Conservation (phyloP, 345 rosid genomes). For the Brassica carinata region DNA sequence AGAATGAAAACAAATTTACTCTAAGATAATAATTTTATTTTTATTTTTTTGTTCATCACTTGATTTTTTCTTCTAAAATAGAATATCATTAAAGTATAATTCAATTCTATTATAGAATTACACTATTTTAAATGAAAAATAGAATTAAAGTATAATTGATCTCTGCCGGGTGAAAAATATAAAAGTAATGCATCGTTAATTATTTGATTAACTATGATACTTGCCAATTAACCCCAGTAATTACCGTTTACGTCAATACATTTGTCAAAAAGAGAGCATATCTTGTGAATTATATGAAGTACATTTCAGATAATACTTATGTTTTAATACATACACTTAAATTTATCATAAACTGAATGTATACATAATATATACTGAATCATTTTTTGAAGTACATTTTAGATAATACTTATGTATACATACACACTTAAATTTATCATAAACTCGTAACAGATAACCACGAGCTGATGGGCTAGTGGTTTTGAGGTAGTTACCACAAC, state of each 20-base stretch:
- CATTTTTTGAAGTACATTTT: background rate
- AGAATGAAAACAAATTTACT: no score
- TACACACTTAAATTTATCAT: background rate
- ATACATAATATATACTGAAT: conserved; percentile 7
- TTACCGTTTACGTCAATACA: conserved; percentile 13
- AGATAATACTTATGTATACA: background rate
- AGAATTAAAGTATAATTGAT: background rate
- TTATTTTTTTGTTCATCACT: no score
- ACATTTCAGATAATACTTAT: background rate
- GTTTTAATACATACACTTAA: background rate
- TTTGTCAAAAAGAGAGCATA: background rate
- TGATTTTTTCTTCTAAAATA: no score
- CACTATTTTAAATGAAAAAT: no score
- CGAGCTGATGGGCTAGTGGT: no score
- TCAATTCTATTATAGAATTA: no score
- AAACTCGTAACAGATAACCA: background rate
- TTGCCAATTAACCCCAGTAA: background rate
- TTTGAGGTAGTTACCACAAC: no score
- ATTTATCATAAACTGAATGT: background rate
- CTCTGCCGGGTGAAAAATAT: background rate
- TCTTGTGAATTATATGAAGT: background rate
- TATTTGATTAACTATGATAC: background rate
- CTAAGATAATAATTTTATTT: no score
- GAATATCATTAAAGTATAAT: no score
- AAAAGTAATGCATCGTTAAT: background rate